Conservation (phyloP, 305 asterid genomes). For the Solanum hybrid region DNA sequence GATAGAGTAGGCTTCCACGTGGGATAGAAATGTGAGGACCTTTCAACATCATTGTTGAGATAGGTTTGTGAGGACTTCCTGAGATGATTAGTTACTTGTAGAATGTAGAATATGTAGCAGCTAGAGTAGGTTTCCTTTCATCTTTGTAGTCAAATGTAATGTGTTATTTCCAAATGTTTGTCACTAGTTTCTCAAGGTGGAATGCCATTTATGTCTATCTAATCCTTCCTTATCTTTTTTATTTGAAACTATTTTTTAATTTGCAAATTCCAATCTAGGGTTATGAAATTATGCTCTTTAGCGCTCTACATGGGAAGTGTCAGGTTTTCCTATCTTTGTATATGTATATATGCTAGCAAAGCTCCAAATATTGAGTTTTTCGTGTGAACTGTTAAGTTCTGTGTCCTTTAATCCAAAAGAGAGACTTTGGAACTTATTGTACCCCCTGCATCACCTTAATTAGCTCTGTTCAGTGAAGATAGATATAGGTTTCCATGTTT, state of each 20-base stretch:
- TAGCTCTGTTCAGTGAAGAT: background rate
- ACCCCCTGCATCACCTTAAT: background rate
- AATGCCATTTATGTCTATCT: background rate
- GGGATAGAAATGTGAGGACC: background rate
- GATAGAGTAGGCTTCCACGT: background rate
- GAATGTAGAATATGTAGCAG: background rate
- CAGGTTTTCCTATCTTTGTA: background rate
- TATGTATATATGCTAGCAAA: background rate
- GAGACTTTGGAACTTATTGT: background rate
- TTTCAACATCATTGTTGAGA: background rate
- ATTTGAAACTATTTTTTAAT: background rate
- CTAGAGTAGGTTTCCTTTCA: background rate
- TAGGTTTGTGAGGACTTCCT: background rate
- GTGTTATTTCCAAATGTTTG: background rate
- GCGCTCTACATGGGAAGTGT: background rate
- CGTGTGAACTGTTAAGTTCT: background rate
- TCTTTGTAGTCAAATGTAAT: background rate
- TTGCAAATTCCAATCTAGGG: background rate
- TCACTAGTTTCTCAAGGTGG: background rate
- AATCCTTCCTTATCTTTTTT: background rate
- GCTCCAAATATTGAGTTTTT: background rate
- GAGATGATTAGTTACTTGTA: background rate
- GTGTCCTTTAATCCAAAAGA: background rate
- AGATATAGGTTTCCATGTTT: background rate
- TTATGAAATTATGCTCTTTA: background rate